phyloP scores from a whole-genome alignment of 805 yeast genomes.

The Candida vartiovaarae region DNA sequence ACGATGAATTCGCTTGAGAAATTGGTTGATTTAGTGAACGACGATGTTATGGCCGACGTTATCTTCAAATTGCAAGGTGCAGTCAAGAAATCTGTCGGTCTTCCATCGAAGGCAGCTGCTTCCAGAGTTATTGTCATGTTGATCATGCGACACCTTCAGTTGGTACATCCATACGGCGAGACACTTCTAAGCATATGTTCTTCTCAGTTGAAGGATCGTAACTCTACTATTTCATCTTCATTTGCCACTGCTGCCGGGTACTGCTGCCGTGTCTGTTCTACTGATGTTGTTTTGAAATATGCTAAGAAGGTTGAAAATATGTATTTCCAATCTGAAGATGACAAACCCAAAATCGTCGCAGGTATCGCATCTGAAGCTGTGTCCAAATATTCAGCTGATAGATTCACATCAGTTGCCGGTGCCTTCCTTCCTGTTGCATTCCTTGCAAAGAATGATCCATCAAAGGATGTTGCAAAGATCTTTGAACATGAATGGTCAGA shows the following conservation, averaged over 20 bases:
- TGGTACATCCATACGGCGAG: conserved; percentile 48
- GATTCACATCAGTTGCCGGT: conserved; percentile 52
- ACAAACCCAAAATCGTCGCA: conserved; percentile 42
- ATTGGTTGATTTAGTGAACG: conserved; percentile 52
- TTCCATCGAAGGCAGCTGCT: conserved; percentile 87
- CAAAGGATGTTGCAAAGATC: conserved; percentile 33
- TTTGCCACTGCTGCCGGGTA: conserved; percentile 81
- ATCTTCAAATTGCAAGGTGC: conserved; percentile 46
- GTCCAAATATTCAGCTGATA: conserved; percentile 60
- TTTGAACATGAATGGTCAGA: conserved; percentile 75
- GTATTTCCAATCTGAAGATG: conserved; percentile 54
- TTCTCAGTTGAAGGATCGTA: conserved; percentile 59
- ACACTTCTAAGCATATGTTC: conserved; percentile 50
- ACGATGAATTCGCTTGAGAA: conserved; percentile 81
- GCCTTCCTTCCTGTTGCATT: conserved; percentile 73
- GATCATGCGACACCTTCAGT: conserved; percentile 46
- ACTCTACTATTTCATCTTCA: conserved; percentile 63
- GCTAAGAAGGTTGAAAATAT: conserved; percentile 40
- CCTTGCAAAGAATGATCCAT: conserved; percentile 65
- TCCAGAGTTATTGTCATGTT: conserved; percentile 64
- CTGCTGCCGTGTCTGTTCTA: conserved; percentile 53
- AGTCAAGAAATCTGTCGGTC: conserved; percentile 68
- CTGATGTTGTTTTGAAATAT: conserved; percentile 46
- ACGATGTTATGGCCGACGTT: conserved; percentile 28
- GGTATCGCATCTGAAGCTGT: conserved; percentile 60